Base-by-base conservation (phyloP, 805 yeast species). In the Cyberlindnera maritima region DNA sequence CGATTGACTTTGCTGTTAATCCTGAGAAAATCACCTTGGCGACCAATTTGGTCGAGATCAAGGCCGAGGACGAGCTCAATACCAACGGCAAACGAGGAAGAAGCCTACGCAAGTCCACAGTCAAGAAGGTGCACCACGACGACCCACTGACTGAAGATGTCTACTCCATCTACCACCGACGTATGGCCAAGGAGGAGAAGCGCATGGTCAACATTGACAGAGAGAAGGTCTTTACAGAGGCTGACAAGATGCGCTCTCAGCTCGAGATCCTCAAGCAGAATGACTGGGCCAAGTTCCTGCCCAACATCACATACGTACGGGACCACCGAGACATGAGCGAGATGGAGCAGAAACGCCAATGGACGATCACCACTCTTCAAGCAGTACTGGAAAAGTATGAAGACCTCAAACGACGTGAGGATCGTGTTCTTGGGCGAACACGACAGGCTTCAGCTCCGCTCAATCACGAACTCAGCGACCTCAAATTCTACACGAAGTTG, bases 131-230 rank as follows among this genome's bases (percentile, higher is more conserved):
- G 5, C 13, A 11, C 19, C 36, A 33, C 11, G 35, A 42, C 10
- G 82, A 77, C 48, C 81, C 83, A 1, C 62, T 85, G 35, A 52
- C 54, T 1, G 82, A 79, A 52, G 55, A 57, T 0, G 15, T 69
- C 13, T 81, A 67, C 57, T 56, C 61, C 26, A 50, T 67, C 11
- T 76, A 75, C 55, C 88, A 85, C 63, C 69, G 72, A 35, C 68
- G 79, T 20, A 77, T 83, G 79, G 84, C 77, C 54, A 77, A 78
- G 44, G 84, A 81, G 42, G 94, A 85, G 62, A 76, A 76, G 56
- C 71, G 75, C 35, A 80, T 83, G 75, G 31, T 53, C 26, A 61
- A 61, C 42, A 65, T 75, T 5, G 94, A 86, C 54, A 67, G 78
- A n/a, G 74, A 71, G 39, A 70, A 75, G 48, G 69, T 81, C 32